Conservation (phyloP, 2,329 filamentous ascomycete species). For the Hysterium pulicare region DNA sequence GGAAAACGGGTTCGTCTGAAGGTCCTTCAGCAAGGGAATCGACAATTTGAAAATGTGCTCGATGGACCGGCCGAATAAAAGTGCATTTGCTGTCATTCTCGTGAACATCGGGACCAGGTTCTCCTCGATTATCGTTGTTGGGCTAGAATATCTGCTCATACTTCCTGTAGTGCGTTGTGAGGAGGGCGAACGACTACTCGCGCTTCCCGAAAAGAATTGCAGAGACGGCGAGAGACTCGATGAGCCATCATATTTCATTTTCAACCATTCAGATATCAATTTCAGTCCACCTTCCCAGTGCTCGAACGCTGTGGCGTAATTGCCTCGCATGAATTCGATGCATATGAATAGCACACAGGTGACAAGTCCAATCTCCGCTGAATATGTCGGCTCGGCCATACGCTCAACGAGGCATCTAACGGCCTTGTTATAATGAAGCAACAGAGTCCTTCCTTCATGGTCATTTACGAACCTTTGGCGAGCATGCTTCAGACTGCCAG, state of each 20-base stretch:
- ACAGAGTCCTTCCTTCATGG: constrained; percentile 18
- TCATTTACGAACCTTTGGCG: constrained; percentile 9
- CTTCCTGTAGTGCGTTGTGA: no score
- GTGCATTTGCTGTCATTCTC: constrained; percentile 15
- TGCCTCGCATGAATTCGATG: constrained; percentile 43
- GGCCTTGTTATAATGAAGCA: constrained; percentile 43
- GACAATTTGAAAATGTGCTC: constrained; percentile 11
- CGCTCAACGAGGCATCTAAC: constrained; percentile 33
- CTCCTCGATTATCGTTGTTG: constrained; percentile 11
- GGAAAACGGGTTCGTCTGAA: constrained; percentile 6
- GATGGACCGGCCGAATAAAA: constrained; percentile 15
- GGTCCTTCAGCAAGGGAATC: constrained; percentile 1
- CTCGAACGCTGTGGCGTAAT: constrained; percentile 37
- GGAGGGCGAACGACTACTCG: neutral
- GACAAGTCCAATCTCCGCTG: constrained; percentile 38
- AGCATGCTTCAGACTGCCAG: constrained; percentile 20
- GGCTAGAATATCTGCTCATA: no score
- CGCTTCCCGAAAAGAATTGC: constrained; percentile 1
- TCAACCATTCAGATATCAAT: constrained; percentile 22
- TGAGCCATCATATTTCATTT: neutral
- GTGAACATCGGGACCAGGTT: constrained; percentile 21
- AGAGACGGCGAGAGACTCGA: constrained; percentile 2
- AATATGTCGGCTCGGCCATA: constrained; percentile 28
- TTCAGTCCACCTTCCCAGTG: constrained; percentile 47
- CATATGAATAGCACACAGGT: constrained; percentile 44